A percentile compares a stretch with the other conserved stretches of the same genome.
Conservation (phyloP, 2,329 filamentous ascomycete genomes). For the Colletotrichum navitas region DNA sequence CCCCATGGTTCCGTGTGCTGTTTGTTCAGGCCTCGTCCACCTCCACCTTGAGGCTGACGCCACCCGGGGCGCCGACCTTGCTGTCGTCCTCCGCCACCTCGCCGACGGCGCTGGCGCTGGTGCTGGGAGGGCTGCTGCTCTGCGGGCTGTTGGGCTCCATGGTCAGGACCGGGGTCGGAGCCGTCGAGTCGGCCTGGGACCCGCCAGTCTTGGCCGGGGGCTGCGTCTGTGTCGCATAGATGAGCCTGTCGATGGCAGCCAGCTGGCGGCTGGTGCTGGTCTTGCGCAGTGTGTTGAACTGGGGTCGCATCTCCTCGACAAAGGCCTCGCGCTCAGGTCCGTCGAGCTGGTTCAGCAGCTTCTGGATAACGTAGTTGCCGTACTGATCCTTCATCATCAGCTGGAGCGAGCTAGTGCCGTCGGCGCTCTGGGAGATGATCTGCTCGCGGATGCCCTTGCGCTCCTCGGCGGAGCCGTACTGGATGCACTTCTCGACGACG, state of each 20-base stretch:
- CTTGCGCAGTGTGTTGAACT: slow-evolving; percentile 73
- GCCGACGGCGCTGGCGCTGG: slow-evolving; percentile 67
- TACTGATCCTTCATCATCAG: slow-evolving; percentile 89
- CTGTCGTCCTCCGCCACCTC: slow-evolving; percentile 50
- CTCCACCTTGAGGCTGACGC: slow-evolving; percentile 46
- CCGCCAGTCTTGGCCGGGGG: slow-evolving; percentile 38
- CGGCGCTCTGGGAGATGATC: slow-evolving; percentile 69
- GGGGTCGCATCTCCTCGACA: slow-evolving; percentile 72
- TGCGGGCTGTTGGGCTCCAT: slow-evolving; percentile 78
- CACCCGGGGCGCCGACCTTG: slow-evolving; percentile 43
- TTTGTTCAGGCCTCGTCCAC: slow-evolving; percentile 49
- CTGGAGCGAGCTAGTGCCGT: slow-evolving; percentile 78
- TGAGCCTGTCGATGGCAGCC: slow-evolving; percentile 71
- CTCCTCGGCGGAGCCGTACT: slow-evolving; percentile 77
- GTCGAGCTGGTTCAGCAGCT: slow-evolving; percentile 76
- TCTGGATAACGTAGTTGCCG: slow-evolving; percentile 97
- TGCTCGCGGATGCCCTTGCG: slow-evolving; percentile 75
- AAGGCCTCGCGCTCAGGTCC: slow-evolving; percentile 71
- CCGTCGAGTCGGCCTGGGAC: slow-evolving; percentile 59
- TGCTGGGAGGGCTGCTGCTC: slow-evolving; percentile 74
- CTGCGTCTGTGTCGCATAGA: slow-evolving; percentile 47
- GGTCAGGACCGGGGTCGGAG: slow-evolving; percentile 75
- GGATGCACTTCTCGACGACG: slow-evolving; percentile 93
- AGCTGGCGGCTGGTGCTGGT: slow-evolving; percentile 76
- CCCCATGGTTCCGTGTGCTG: slow-evolving; percentile 5